Evolutionary conservation across 306 rosid species (phyloP).

Genomic region (Begonia fuchsioides): DNA sequence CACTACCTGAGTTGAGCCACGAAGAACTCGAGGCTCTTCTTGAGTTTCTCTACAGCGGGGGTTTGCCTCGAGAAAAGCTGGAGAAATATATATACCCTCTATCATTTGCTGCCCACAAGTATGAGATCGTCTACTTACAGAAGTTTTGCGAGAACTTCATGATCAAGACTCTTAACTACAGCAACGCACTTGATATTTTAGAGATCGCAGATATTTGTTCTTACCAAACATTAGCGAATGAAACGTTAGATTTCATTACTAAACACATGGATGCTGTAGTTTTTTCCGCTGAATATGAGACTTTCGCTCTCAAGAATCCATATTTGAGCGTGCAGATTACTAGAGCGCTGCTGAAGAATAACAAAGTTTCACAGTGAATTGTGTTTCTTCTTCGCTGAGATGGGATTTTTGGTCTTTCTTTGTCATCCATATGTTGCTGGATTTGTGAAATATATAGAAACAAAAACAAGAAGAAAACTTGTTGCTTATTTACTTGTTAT

Average conservation of each 20-base stretch:
- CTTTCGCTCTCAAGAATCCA: constrained; percentile 53
- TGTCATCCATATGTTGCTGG: too few relatives aligned
- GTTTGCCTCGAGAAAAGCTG: constrained; percentile 28
- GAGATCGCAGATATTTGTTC: constrained; percentile 61
- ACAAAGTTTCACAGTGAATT: too few relatives aligned
- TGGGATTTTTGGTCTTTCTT: too few relatives aligned
- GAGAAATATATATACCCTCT: constrained; percentile 43
- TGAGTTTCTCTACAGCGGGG: constrained; percentile 61
- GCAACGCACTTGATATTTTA: constrained; percentile 42
- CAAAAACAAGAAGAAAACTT: too few relatives aligned
- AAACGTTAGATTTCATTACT: constrained; percentile 36
- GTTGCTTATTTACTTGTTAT: too few relatives aligned
- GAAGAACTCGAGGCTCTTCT: constrained; percentile 49
- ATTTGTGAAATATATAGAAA: too few relatives aligned
- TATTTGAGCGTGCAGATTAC: constrained; percentile 54
- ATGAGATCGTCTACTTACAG: constrained; percentile 38
- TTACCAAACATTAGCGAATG: constrained; percentile 27
- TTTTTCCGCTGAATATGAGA: constrained; percentile 33
- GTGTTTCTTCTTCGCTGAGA: too few relatives aligned
- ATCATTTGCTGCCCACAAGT: constrained; percentile 68
- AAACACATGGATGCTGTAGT: constrained; percentile 36
- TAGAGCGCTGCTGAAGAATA: constrained; percentile 31
- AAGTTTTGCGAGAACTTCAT: constrained; percentile 47
- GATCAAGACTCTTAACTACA: constrained; percentile 19
- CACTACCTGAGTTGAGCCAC: constrained; percentile 36